Base-by-base conservation (phyloP, 2,329 filamentous ascomycete species). In the Claviceps sp. region DNA sequence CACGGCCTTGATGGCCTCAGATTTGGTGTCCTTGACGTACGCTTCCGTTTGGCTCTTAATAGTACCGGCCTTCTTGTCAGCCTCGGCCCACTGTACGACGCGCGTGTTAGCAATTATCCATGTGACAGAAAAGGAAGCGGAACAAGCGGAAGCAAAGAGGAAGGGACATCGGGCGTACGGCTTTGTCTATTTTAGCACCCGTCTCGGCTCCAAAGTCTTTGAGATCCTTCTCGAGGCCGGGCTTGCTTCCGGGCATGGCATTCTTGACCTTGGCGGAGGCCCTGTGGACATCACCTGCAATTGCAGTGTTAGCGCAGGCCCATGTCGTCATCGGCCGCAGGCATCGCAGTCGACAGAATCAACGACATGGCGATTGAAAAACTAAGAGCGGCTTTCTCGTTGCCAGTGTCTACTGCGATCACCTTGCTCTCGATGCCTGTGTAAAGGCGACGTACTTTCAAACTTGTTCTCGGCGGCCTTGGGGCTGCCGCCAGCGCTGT, bases 401-500 rank as follows among this genome's bases (percentile, higher is more conserved):
- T 5, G 41, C 11, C 6, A 24, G 34, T 24, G 7, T n/a, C 43
- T n/a, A 18, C 30, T 47, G 30, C 11, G 34, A 47, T 8, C 2
- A 38, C 22, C 45, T 20, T 36, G 48, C 37, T 48, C 24, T 22
- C 37, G 16, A 26, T 18, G 24, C 14, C 30, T 34, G 16, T 30
- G 16, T 26, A 7, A 6, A 20, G 13, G 14, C 43, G n/a, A 55
- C 54, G 22, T 37, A 95, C 91, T 79, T 74, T 95, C 87, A 59
- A 87, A 78, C 68, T 93, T 76, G 75, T 91, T 87, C 77, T 89
- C 81, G n/a, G 90, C 91, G 48, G 78, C 81, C 69, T 85, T 87
- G 49, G 88, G 77, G 67, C 82, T 79, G 53, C 91, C 90, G 55
- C 91, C 91, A 16, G 90, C 85, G 49, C 72, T 76, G 76, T 95